A percentile compares a stretch with the other conserved stretches of the same genome.
phyloP scores from a whole-genome alignment of 768 basidiomycete species.

The Collybia sordida region DNA sequence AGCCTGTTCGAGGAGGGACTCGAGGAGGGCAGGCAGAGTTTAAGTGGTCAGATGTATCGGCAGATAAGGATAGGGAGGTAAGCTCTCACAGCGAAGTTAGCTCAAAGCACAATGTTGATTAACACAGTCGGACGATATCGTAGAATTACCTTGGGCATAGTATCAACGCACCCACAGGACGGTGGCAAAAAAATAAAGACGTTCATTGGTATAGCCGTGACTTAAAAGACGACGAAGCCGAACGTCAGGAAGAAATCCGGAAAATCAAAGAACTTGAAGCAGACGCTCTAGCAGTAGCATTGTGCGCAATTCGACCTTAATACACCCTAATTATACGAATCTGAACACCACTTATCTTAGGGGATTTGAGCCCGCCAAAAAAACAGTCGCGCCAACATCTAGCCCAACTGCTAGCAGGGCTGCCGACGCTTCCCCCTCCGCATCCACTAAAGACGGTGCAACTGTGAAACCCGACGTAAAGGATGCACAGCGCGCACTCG shows the following conservation, averaged over 20 bases:
- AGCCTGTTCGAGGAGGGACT: slow-evolving; percentile 86
- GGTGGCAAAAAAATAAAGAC: slow-evolving; percentile 98
- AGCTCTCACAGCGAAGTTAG: slow-evolving; percentile 10
- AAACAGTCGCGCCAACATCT: slow-evolving; percentile 24
- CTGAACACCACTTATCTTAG: slow-evolving; percentile 34
- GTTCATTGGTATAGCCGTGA: slow-evolving; percentile 94
- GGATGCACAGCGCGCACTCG: slow-evolving; percentile 27
- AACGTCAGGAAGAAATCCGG: slow-evolving; percentile 71
- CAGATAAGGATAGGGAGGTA: slow-evolving; percentile 93
- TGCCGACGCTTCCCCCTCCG: slow-evolving; percentile 7
- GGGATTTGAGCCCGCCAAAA: slow-evolving; percentile 66
- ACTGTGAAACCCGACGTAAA: slow-evolving; percentile 17
- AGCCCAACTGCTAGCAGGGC: slow-evolving; percentile 17
- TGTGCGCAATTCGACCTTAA: slow-evolving; percentile 45
- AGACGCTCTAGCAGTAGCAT: slow-evolving; percentile 78
- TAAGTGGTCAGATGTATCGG: slow-evolving; percentile 88
- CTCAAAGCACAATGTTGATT: background rate
- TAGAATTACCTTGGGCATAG: slow-evolving; percentile 96
- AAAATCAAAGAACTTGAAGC: slow-evolving; percentile 87
- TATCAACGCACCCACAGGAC: slow-evolving; percentile 90
- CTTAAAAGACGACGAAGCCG: slow-evolving; percentile 33
- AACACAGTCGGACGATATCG: slow-evolving; percentile 5
- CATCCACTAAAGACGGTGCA: slow-evolving; percentile 10
- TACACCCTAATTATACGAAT: background rate
- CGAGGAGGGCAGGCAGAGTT: slow-evolving; percentile 90